phyloP scores from a whole-genome alignment of 139 green algal species.

The Asterochloris sp. region DNA sequence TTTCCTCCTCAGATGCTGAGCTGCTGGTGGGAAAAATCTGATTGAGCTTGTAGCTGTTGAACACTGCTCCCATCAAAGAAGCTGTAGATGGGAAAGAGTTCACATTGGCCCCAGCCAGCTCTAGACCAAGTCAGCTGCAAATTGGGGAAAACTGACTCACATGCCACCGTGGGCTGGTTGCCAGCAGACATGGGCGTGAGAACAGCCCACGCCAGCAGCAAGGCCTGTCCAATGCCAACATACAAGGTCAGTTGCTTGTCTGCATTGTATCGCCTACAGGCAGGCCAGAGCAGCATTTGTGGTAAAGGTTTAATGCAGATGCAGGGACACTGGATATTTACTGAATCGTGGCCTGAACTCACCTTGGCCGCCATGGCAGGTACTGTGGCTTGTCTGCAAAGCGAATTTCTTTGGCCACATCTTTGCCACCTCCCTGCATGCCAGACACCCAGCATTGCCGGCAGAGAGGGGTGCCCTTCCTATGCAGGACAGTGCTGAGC shows the following conservation, averaged over 20 bases:
- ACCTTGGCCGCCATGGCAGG: constrained; percentile 59
- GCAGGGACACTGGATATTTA: neutral
- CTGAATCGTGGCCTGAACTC: neutral
- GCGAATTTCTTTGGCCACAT: constrained; percentile 45
- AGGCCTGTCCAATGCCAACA: constrained; percentile 23
- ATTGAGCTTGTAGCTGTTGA: constrained; percentile 52
- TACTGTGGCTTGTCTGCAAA: constrained; percentile 52
- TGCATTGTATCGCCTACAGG: constrained; percentile 26
- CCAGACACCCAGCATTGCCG: neutral
- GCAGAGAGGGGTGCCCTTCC: no score
- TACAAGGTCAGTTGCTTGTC: constrained; percentile 37
- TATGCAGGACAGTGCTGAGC: no score
- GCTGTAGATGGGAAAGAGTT: constrained; percentile 15
- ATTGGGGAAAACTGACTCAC: neutral
- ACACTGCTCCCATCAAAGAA: constrained; percentile 27
- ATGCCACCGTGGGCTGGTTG: constrained; percentile 43
- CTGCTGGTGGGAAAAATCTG: constrained; percentile 35
- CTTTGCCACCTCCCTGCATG: constrained; percentile 27
- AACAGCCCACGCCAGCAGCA: constrained; percentile 40
- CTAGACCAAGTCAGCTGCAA: neutral
- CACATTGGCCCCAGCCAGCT: neutral
- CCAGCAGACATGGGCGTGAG: constrained; percentile 32
- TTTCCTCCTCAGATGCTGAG: constrained; percentile 27
- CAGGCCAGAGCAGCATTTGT: neutral
- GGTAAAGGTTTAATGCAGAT: neutral